Base-by-base conservation (phyloP, 2,329 filamentous ascomycete species). In the Coniosporium tulheliwenetii region DNA sequence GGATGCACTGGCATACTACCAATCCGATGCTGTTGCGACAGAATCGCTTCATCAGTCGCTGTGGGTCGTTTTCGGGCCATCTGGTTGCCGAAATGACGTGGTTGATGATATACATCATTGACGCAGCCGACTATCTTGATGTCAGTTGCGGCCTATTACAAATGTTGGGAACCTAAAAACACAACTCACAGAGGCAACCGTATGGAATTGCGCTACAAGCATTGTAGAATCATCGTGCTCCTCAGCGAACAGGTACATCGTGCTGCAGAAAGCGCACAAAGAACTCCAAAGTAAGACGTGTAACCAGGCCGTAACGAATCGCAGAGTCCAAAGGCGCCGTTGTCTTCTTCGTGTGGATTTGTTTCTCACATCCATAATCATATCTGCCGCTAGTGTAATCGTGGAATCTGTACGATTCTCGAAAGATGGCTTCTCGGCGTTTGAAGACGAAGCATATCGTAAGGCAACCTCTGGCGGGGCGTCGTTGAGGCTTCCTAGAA, bases 1-100 rank as follows among this genome's bases (percentile, higher is more conserved):
- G 43, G 10, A 55, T 47, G 41, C 54, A 59, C 26, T 60, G 37
- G 12, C 51, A 49, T 15, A 53, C 50, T 8, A 51, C 52, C 30
- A 58, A 37, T 5, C 58, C 56, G 9, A 56, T 50, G 19, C 55
- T 55, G 29, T 59, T 36, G 39, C 61, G 58, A 5, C 49, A 52
- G 1, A 53, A 53, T 36, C 53, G 55, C 36, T 52, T 52, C n/a
- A 52, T 43, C 4, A 9, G 48, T 48, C 39, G 45, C 30, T 50
- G 46, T 12, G 44, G 49, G 40, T 46, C 42, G 43, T 54, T 50
- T 39, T 53, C 49, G 34, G 44, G 50, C 50, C 53, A 57, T 43
- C 45, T 48, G 34, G 45, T 53, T 26, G 13, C 19, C 19, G n/a
- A 31, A 42, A 10, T 5, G 32, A 33, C 8, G 32, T 33, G 32